phyloP scores from a whole-genome alignment of 1,139 yeast genomes.

The Diutina pseudorugosa region DNA sequence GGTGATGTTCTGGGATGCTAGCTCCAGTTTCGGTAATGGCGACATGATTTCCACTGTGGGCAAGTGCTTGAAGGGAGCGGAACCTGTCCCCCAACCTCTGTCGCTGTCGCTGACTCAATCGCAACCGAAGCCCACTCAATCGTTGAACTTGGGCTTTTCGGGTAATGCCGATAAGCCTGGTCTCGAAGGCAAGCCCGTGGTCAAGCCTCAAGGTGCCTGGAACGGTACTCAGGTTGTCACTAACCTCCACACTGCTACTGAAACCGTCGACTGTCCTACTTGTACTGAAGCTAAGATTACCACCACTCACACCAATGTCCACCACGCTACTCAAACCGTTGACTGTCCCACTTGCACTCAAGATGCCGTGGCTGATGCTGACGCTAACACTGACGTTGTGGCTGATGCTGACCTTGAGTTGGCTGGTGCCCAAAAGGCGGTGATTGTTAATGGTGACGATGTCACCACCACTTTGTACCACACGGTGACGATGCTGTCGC shows the following conservation, averaged over 20 bases:
- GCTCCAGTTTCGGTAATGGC: constrained; percentile 9
- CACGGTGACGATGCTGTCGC: background rate
- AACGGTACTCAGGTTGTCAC: background rate
- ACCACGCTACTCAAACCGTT: background rate
- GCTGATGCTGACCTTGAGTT: no score
- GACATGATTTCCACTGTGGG: constrained; percentile 7
- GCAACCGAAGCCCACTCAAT: background rate
- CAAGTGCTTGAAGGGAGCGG: constrained; percentile 5
- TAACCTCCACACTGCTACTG: background rate
- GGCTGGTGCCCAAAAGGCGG: background rate
- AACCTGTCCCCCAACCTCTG: background rate
- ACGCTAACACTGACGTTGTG: no score
- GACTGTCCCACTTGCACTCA: background rate
- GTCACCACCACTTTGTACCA: background rate
- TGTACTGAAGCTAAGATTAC: background rate
- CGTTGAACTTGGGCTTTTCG: background rate
- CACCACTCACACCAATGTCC: background rate
- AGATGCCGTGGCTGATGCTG: background rate
- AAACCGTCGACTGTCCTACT: background rate
- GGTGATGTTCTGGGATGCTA: constrained; percentile 18
- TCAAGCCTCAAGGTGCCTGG: no score
- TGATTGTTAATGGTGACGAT: background rate
- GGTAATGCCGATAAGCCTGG: background rate
- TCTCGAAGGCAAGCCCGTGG: background rate
- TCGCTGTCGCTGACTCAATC: background rate